Conservation (phyloP, 1,284 basidiomycete genomes). For the Ustilago trichophora region DNA sequence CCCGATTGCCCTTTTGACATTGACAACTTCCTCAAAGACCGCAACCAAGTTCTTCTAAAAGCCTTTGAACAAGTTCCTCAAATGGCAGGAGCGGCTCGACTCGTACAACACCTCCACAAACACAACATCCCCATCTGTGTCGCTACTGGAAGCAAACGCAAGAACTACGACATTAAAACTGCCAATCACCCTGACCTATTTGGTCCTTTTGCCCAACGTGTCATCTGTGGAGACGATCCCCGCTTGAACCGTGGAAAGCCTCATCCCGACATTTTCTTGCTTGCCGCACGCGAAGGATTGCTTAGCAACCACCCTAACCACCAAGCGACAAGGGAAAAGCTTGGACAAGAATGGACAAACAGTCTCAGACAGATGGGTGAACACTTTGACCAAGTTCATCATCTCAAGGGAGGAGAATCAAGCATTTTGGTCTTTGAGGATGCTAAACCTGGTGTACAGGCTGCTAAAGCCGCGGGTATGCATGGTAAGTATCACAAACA, state of each 20-base stretch:
- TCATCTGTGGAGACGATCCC: constrained; percentile 64
- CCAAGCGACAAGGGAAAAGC: constrained; percentile 9
- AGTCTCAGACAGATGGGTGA: constrained; percentile 48
- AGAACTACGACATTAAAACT: constrained; percentile 64
- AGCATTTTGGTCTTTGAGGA: constrained; percentile 66
- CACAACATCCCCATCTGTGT: constrained; percentile 64
- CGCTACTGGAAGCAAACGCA: constrained; percentile 63
- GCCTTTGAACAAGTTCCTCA: constrained; percentile 60
- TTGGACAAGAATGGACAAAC: constrained; percentile 34
- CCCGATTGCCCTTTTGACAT: constrained; percentile 63
- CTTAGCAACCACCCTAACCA: constrained; percentile 30
- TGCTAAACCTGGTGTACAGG: constrained; percentile 62
- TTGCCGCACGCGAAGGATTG: constrained; percentile 61
- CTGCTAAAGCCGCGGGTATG: constrained; percentile 63
- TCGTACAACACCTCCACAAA: constrained; percentile 61
- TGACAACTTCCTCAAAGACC: constrained; percentile 57
- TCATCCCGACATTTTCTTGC: constrained; percentile 64
- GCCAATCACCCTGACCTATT: constrained; percentile 53
- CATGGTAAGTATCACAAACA: constrained; percentile 58
- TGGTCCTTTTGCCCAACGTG: constrained; percentile 50
- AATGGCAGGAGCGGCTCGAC: constrained; percentile 63
- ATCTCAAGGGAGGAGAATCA: constrained; percentile 52
- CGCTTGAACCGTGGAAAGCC: constrained; percentile 63
- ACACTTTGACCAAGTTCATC: constrained; percentile 43
- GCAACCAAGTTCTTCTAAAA: constrained; percentile 57